A percentile compares a stretch with the other conserved stretches of the same genome.
phyloP scores from a whole-genome alignment of 441 rosid species.

The Gossypium laxum region DNA sequence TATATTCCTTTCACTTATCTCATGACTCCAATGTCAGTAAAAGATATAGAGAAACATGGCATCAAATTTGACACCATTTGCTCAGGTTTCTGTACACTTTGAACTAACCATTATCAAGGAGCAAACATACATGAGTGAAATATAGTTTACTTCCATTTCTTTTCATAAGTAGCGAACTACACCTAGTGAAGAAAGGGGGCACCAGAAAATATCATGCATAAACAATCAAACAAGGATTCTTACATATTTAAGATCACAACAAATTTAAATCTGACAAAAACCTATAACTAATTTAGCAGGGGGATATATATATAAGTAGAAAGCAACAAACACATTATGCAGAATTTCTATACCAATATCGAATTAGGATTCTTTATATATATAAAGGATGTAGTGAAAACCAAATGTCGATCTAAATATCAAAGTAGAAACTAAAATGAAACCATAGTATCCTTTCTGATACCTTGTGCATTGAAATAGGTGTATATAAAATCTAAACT shows the following conservation, averaged over 20 bases:
- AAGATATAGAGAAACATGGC: neutral
- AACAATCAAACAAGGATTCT: neutral
- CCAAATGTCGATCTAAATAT: neutral
- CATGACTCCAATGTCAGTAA: neutral
- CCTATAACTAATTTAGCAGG: neutral
- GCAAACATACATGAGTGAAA: neutral
- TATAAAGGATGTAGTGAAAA: neutral
- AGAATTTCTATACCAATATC: neutral
- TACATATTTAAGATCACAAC: neutral
- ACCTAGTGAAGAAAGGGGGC: neutral
- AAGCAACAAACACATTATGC: neutral
- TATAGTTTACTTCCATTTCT: neutral
- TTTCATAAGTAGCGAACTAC: neutral
- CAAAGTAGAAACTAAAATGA: neutral
- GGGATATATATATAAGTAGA: neutral
- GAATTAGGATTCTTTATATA: neutral
- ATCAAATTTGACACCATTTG: neutral
- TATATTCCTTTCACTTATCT: neutral
- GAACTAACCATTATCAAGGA: neutral
- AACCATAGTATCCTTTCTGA: neutral
- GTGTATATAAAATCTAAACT: neutral
- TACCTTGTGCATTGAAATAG: neutral
- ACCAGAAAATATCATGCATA: neutral
- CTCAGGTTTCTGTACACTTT: neutral
- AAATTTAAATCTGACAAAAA: neutral